phyloP scores from a whole-genome alignment of 495 filamentous ascomycete species.

The Astrothelium macrocarpum region DNA sequence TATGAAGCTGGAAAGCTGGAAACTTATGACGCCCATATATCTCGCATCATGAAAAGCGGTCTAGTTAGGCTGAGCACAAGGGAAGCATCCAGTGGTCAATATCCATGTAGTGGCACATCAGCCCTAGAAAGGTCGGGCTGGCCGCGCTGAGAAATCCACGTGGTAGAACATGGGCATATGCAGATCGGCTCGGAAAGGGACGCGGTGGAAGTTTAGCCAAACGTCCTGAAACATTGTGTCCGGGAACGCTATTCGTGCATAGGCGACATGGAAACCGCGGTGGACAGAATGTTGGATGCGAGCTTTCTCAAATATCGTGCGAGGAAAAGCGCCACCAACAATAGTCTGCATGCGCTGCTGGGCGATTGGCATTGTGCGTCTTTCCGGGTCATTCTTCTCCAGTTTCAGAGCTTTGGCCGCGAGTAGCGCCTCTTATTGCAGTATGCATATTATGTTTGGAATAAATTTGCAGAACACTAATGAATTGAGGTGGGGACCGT shows the following conservation, averaged over 20 bases:
- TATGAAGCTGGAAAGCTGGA: too few relatives aligned
- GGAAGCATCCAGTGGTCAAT: too few relatives aligned
- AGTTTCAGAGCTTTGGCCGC: too few relatives aligned
- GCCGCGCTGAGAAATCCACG: too few relatives aligned
- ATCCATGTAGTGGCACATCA: background rate
- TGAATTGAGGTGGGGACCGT: too few relatives aligned
- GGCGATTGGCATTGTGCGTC: background rate
- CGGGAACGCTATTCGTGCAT: background rate
- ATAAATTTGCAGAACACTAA: too few relatives aligned
- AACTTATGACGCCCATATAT: background rate
- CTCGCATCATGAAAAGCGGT: too few relatives aligned
- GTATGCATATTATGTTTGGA: too few relatives aligned
- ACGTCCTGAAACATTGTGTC: background rate
- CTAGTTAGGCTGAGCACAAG: too few relatives aligned
- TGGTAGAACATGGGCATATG: background rate
- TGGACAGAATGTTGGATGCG: background rate
- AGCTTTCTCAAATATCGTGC: background rate
- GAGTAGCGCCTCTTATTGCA: too few relatives aligned
- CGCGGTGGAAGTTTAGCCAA: background rate
- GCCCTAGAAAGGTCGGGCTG: background rate
- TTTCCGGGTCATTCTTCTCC: background rate
- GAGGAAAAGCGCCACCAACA: background rate
- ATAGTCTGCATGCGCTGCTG: background rate
- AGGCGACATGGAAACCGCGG: background rate
- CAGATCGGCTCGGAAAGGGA: background rate